Percentiles rank a stretch among this genome's conserved stretches.
Evolutionary conservation across 306 rosid genomes (phyloP).

Genomic region (Sphenostylis stenocarpa): DNA sequence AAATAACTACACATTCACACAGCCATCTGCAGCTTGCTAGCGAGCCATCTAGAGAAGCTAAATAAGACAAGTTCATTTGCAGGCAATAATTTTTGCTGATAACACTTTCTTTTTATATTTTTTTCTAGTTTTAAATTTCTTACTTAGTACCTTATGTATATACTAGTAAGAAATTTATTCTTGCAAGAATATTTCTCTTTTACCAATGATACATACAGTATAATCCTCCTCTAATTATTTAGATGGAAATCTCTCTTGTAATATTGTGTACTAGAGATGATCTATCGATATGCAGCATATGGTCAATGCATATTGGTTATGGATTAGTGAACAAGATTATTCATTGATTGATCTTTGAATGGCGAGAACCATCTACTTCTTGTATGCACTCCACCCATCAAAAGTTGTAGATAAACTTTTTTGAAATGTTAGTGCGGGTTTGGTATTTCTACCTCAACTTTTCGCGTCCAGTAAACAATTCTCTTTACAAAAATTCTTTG

Average conservation of each 20-base stretch:
- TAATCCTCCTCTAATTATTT: background rate
- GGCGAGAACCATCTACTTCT: background rate
- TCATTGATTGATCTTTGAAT: background rate
- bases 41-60: background rate
- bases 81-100: background rate
- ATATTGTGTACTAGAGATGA: background rate
- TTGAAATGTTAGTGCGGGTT: too few relatives aligned
- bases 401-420: background rate
- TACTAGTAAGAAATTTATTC: background rate
- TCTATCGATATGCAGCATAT: background rate
- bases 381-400: background rate
- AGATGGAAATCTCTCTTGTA: background rate
- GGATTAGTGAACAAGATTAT: background rate
- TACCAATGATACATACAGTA: background rate
- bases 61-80: background rate
- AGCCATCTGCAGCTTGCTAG: conserved; percentile 68
- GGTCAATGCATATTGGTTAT: background rate
- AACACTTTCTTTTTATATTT: background rate
- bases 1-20: conserved; percentile 39
- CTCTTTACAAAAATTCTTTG: too few relatives aligned
- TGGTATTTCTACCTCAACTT: too few relatives aligned
- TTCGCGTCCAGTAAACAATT: too few relatives aligned
- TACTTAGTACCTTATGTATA: background rate
- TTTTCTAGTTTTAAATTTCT: background rate
- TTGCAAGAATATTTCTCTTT: background rate